Conservation (phyloP, 331 rosid genomes). For the Acacia pycnantha region DNA sequence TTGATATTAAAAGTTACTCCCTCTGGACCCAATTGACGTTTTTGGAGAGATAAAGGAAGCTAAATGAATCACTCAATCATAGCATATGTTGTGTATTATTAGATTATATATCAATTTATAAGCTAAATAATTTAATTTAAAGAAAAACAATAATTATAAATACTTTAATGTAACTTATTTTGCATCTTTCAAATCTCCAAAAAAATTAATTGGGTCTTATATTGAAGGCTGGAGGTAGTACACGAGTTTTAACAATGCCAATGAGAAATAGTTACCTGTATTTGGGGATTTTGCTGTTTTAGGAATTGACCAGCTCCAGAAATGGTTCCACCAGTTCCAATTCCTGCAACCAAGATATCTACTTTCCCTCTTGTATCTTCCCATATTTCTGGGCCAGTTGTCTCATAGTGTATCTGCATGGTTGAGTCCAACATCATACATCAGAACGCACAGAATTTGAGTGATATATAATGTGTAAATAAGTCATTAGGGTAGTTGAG, state of each 20-base stretch:
- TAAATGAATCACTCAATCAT: too few species aligned
- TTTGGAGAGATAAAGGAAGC: too few species aligned
- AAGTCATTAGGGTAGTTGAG: too few species aligned
- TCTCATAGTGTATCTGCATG: slow-evolving; percentile 90
- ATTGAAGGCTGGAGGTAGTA: too few species aligned
- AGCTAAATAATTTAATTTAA: too few species aligned
- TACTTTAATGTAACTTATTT: too few species aligned
- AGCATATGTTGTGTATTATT: too few species aligned
- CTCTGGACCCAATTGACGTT: too few species aligned
- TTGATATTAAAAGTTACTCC: slow-evolving; percentile 1
- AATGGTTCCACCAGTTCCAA: slow-evolving; percentile 99
- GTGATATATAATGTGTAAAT: not conserved
- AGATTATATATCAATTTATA: too few species aligned
- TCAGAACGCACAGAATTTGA: slow-evolving; percentile 17
- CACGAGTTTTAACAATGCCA: not conserved
- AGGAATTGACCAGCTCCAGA: slow-evolving; percentile 85
- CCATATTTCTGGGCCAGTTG: slow-evolving; percentile 99
- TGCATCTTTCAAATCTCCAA: too few species aligned
- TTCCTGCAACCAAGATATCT: slow-evolving; percentile 94
- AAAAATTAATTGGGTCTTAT: too few species aligned
- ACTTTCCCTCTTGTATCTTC: slow-evolving; percentile 95
- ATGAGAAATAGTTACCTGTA: slow-evolving; percentile 56
- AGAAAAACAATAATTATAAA: too few species aligned
- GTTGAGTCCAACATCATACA: slow-evolving; percentile 28
- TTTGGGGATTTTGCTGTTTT: slow-evolving; percentile 75